A percentile compares a stretch with the other conserved stretches of the same genome.
These are phyloP conservation scores for Cnidoscolus chayamansa DNA, from an alignment of 441 rosid genomes.

Conservation along the genomic window DNA sequence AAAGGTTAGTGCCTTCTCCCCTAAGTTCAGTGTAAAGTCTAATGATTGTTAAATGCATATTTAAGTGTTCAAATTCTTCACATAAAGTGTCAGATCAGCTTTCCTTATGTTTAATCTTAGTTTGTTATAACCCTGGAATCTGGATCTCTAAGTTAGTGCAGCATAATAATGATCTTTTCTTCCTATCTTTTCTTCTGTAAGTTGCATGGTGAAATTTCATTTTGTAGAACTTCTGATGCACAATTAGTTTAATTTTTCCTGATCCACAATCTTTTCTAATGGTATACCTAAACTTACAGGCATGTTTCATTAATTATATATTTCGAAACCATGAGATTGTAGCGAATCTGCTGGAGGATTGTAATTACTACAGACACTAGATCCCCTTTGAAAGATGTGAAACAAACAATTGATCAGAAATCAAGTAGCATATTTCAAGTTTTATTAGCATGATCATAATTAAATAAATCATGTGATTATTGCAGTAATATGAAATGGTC, in stretches of 20 bases:
- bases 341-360: constrained; percentile 3
- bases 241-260: neutral
- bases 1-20: constrained; percentile 35
- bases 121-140: neutral
- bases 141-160: constrained; percentile 8
- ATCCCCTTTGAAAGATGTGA: constrained; percentile 21
- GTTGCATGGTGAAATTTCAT: neutral
- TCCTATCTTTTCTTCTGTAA: neutral
- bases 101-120: neutral
- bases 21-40: neutral
- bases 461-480: neutral
- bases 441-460: constrained; percentile 1
- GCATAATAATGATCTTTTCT: neutral
- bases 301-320: constrained; percentile 1
- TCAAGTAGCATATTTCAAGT: neutral
- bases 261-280: neutral
- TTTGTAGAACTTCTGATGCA: neutral
- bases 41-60: neutral
- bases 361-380: constrained; percentile 10
- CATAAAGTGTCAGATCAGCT: neutral
- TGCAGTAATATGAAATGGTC: neutral
- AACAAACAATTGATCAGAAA: constrained; percentile 2
- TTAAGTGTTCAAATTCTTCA: neutral
- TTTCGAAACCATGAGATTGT: neutral
- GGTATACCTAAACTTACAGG: neutral